Base-by-base conservation (phyloP, 2,329 filamentous ascomycete species). In the Aspergillus melleus region DNA sequence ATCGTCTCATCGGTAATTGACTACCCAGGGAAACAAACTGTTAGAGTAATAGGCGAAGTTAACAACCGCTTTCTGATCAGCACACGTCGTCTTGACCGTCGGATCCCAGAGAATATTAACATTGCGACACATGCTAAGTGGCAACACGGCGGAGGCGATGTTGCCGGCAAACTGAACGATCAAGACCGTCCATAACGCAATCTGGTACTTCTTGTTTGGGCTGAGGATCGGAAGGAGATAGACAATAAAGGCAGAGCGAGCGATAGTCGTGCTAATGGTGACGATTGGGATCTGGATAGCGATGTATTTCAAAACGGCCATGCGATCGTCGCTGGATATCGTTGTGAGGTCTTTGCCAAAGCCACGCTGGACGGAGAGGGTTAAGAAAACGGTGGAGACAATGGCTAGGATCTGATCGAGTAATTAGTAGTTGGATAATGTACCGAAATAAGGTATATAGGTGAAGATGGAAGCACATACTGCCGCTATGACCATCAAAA, bases 31-130 rank as follows among this genome's bases (percentile, higher is more conserved):
- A 10, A 26, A 65, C 65, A 5, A 22, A 70, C 67, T 66, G 42
- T 70, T 70, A 2, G 70, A 70, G n/a, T 66, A 72, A 32, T 72
- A 72, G 49, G 70, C 69, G 44, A 70, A 72, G 1, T 63, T 60
- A 22, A 72, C 66, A 1, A 72, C 66, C 5, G 65, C 64, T 0
- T 14, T 14, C 1, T 14, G 49, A 29, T 70, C 52, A 1, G 68
- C 70, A 20, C 70, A 72, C 3, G 66, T 70, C 2, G 69, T 70
- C n/a, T 68, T 50, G 2, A 63, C 52, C 3, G 53, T 61, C 1
- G 64, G 49, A 60, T 71, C 59, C 70, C 70, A 72, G 10, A 72
- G 61, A 1, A 67, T 62, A 0, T 57, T 56, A 3, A 63, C 64
- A 60, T 72, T 46, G 16, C 61, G 61, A 49, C 70, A 72, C 53